phyloP scores from a whole-genome alignment of 805 yeast species.

The Candida sonorensis region DNA sequence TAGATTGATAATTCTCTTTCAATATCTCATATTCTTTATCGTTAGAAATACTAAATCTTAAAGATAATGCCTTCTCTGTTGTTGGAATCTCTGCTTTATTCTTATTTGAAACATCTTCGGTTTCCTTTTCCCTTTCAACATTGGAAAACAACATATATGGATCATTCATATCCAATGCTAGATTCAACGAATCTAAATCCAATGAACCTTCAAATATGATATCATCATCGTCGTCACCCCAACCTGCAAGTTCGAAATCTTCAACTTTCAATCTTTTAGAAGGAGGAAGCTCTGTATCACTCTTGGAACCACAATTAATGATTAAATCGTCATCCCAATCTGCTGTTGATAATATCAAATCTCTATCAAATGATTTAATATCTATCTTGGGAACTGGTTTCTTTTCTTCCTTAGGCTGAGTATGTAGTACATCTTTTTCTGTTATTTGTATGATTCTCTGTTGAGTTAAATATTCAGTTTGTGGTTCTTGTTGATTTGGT shows the following conservation, averaged over 20 bases:
- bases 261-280: slow-evolving; percentile 23
- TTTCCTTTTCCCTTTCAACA: slow-evolving; percentile 18
- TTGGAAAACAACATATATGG: slow-evolving; percentile 66
- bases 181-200: slow-evolving; percentile 26
- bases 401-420: slow-evolving; percentile 10
- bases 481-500: slow-evolving; percentile 3
- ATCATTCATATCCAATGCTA: slow-evolving; percentile 80
- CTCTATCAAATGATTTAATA: slow-evolving; percentile 40
- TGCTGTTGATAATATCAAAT: slow-evolving; percentile 58
- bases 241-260: slow-evolving; percentile 35
- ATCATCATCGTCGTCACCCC: slow-evolving; percentile 53
- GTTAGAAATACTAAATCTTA: slow-evolving; percentile 78
- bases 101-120: slow-evolving; percentile 14
- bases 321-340: slow-evolving; percentile 73
- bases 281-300: slow-evolving; percentile 8
- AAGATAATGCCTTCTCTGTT: slow-evolving; percentile 45
- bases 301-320: slow-evolving; percentile 42
- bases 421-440: slow-evolving; percentile 20
- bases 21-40: slow-evolving; percentile 80
- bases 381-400: slow-evolving; percentile 16
- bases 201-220: slow-evolving; percentile 66
- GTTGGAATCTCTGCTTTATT: slow-evolving; percentile 40
- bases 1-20: slow-evolving; percentile 81
- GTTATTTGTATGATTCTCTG: slow-evolving; percentile 22
- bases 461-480: slow-evolving; percentile 5